phyloP scores from a whole-genome alignment of 1,284 basidiomycete species.

The Volvariella volvacea region DNA sequence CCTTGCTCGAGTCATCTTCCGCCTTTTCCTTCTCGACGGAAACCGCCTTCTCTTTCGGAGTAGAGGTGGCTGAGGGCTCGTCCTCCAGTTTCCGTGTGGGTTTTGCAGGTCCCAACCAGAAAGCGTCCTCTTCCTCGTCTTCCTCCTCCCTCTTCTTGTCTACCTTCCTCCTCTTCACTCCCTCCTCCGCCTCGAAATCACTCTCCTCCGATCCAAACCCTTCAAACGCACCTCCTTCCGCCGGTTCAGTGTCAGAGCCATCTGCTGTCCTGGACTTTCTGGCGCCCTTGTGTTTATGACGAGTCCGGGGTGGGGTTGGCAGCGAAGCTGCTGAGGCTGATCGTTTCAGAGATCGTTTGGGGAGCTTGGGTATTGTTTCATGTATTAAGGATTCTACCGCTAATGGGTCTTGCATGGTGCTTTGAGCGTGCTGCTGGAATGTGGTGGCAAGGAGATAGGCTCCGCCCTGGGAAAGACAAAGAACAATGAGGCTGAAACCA shows the following conservation, averaged over 20 bases:
- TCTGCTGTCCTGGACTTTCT: constrained; percentile 12
- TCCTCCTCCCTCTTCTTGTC: constrained; percentile 10
- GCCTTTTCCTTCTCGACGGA: no score
- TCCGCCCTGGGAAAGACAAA: no score
- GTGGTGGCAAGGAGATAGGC: no score
- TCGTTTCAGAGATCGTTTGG: constrained; percentile 26
- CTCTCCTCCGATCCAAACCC: constrained; percentile 6
- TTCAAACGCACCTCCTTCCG: constrained; percentile 14
- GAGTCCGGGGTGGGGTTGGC: constrained; percentile 32
- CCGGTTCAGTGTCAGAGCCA: constrained; percentile 22
- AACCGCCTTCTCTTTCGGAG: constrained; percentile 2
- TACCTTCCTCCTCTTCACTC: constrained; percentile 27
- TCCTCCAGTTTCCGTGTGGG: constrained; percentile 11
- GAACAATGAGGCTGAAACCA: no score
- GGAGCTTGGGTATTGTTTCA: no score
- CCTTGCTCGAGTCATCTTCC: no score
- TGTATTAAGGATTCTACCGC: no score
- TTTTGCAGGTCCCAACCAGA: constrained; percentile 28
- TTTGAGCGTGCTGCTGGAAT: no score
- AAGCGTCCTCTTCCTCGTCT: constrained; percentile 33
- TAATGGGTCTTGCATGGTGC: no score
- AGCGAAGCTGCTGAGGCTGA: constrained; percentile 31
- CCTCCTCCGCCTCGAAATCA: constrained; percentile 12
- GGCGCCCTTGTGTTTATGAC: constrained; percentile 22
- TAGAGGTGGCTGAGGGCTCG: constrained; percentile 9